Base-by-base conservation (phyloP, 164 flowering plant species). In the Kingdonia uniflora region DNA sequence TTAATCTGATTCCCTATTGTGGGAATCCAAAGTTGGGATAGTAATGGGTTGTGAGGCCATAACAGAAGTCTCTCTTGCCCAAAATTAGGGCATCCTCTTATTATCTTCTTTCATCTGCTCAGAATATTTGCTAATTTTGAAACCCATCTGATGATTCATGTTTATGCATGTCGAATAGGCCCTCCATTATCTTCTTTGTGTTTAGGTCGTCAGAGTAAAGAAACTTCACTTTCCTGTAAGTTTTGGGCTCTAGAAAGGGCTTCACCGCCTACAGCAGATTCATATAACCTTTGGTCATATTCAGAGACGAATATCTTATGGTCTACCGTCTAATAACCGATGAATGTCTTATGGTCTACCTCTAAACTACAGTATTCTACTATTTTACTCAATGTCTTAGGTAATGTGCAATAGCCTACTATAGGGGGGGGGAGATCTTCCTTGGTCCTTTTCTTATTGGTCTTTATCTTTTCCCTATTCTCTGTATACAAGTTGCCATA, bases 101-200 rank as follows among this genome's bases (percentile, higher is more conserved):
- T 92, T 96, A 43, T 88, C 96, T 60, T 84, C 87, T 71, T 54
- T 76, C 96, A 91, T 91, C 58, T 80, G 76, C 61, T 79, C 86
- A 0, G 92, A 85, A 58, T 91, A 80, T 16, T 77, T 76, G 1
- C 52, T 67, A 42, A 87, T 69, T 57, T 80, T 73, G 55, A 87
- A 91, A 58, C 79, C 79, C 24, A 52, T 37, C 37, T 52, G 55
- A 77, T 33, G 78, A 58, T 58, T 91, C 96, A 16, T 87, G 75
- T 48, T 67, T 57, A 33, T 85, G 85, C 85, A 81, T 81, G 54
- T 83, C 84, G 46, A 91, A 91, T 19, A 80, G 57, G 12, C 83
- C 85, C 52, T 83, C 85, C 85, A 91, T 69, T 46, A 80, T 79
- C 67, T 75, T 85, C 72, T 64, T 77, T 51, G 77, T 46, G 65